Percentiles rank a stretch among this genome's conserved stretches.
Conservation (phyloP, 768 basidiomycete species). For the Leccinum longicurvipes region DNA sequence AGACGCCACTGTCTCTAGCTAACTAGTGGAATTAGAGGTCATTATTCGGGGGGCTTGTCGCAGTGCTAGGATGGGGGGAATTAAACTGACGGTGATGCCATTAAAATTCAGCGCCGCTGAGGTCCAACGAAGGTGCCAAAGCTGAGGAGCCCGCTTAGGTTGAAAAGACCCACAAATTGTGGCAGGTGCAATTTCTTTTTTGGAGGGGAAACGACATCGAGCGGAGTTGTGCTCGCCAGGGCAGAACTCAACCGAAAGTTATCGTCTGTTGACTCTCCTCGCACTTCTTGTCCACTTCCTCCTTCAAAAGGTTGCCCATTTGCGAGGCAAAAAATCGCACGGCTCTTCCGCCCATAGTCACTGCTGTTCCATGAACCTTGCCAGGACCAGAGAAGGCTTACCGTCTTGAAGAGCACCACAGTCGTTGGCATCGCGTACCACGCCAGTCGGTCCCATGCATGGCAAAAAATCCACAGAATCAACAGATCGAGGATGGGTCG, state of each 20-base stretch:
- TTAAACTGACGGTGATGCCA: not conserved
- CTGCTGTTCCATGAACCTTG: not conserved
- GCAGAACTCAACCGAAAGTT: not conserved
- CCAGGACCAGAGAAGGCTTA: not conserved
- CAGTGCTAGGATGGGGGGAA: not conserved
- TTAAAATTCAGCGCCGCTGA: not conserved
- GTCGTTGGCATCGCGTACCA: not conserved
- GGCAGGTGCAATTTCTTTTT: constrained; percentile 13
- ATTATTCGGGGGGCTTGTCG: not conserved
- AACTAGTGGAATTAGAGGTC: not conserved
- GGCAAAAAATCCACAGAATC: constrained; percentile 7
- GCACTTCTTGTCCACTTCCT: not conserved
- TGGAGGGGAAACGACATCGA: constrained; percentile 1
- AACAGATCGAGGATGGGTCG: not conserved
- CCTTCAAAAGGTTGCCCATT: not conserved
- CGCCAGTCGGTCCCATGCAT: not conserved
- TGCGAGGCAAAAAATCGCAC: constrained; percentile 5
- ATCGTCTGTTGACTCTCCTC: not conserved
- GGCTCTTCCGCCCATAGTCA: constrained; percentile 5
- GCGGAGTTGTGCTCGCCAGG: constrained; percentile 19
- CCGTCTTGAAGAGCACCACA: constrained; percentile 11
- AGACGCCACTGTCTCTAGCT: not conserved
- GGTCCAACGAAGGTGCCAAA: not conserved
- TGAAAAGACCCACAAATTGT: constrained; percentile 1
- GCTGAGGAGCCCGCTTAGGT: not conserved